Percentiles rank a stretch among this genome's conserved stretches.
These are phyloP conservation scores for Epichloe sibirici DNA, from an alignment of 2,329 filamentous ascomycete species.

Conservation along the genomic window DNA sequence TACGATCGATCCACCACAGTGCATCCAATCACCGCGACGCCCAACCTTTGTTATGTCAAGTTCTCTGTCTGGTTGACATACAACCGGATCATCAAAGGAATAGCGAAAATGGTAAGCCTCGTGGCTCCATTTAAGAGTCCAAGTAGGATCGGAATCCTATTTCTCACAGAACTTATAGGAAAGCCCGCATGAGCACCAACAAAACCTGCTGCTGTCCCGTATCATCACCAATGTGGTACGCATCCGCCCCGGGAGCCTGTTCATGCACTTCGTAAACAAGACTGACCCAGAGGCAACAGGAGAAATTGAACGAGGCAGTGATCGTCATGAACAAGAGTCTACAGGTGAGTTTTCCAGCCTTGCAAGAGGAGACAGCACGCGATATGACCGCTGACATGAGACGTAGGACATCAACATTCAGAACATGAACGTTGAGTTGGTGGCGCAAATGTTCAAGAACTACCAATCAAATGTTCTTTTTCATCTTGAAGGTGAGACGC, in stretches of 20 bases:
- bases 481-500: constrained; percentile 72
- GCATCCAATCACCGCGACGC: neutral
- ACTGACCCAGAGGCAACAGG: constrained; percentile 37
- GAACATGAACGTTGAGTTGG: constrained; percentile 97
- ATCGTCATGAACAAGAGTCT: constrained; percentile 87
- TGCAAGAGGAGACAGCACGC: neutral
- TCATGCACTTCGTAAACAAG: neutral
- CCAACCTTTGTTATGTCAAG: neutral
- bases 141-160: no score
- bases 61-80: neutral
- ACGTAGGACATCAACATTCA: constrained; percentile 87
- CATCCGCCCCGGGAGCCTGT: neutral
- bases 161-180: constrained; percentile 41
- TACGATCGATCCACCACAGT: neutral
- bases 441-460: constrained; percentile 99
- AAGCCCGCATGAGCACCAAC: constrained; percentile 94
- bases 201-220: constrained; percentile 81
- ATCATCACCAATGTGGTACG: constrained; percentile 96
- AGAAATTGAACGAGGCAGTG: constrained; percentile 93
- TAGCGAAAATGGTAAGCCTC: neutral
- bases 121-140: neutral
- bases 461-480: constrained; percentile 97
- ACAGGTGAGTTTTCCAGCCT: constrained; percentile 42
- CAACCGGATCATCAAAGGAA: neutral
- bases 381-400: neutral